Evolutionary conservation across 768 basidiomycete species (phyloP), one percentile per base, ranked within the genome.

Genomic region (Crassisporium funariophilum): DNA sequence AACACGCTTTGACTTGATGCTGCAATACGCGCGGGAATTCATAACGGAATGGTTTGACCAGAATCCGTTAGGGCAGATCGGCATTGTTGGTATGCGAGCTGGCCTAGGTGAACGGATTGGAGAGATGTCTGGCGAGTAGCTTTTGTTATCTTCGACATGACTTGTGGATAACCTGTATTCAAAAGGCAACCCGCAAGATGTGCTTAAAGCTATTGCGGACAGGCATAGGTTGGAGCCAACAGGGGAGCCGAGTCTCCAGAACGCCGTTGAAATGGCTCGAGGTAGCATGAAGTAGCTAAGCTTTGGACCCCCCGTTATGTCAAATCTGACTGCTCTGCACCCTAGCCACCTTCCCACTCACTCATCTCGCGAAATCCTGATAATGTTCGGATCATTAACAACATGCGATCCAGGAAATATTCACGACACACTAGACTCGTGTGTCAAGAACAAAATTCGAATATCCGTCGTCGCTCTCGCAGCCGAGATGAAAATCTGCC

Each of bases 31-130:
- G 11, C 81, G 93, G 47, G 91, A 91, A 57, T 99, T 98, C 55
- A 78, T 98, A 21, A 73, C 79, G 5, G 97, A 99, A 64, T 99
- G 95, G 95, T 99, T 98, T 66, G 97, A 99, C 69, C 97, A 98
- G 71, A 99, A 99, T 60, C 97, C 97, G 1, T 76, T 99, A 10
- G 95, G 95, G 16, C 97, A 98, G 68, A 91, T 99, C 53, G 95
- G 94, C 1, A 72, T 98, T 22, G 91, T 98, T 13, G 92, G 91
- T 4, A 92, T 98, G 82, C 76, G 94, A 17, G 83, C 90, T 24
- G 92, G 97, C 0, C 66, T 98, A 17, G 94, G 93, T 0, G 97
- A 98, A 66, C 81, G 91, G 3, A 71, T 98, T 33, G 83, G 91
- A 2, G 89, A 93, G 50, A 90, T 99, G 85, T 90, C 94, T 56